phyloP scores from a whole-genome alignment of 805 yeast species.

The Kodamaea hsintzibuensis region DNA sequence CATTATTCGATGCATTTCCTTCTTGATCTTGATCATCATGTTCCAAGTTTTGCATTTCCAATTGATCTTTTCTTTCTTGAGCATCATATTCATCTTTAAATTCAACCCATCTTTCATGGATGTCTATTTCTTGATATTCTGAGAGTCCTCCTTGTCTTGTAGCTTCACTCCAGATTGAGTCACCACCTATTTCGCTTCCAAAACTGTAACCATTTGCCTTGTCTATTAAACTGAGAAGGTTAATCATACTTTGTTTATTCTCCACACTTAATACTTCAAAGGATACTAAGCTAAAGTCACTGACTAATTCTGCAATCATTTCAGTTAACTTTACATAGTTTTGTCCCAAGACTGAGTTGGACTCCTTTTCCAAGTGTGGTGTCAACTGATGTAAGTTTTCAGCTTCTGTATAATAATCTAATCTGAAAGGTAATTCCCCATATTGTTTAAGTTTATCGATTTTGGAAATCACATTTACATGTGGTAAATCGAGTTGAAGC shows the following conservation, averaged over 20 bases:
- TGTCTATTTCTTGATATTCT: conserved; percentile 56
- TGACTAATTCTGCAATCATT: conserved; percentile 77
- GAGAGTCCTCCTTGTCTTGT: conserved; percentile 70
- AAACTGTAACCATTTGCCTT: conserved; percentile 92
- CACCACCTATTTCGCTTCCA: conserved; percentile 98
- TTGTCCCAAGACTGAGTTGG: conserved; percentile 61
- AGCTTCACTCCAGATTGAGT: conserved; percentile 96
- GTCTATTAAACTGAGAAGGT: conserved; percentile 73
- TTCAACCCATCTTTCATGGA: conserved; percentile 96
- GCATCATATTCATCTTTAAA: conserved; percentile 76
- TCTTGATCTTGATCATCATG: conserved; percentile 30
- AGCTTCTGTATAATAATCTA: conserved; percentile 89
- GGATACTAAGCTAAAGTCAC: conserved; percentile 83
- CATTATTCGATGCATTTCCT: conserved; percentile 21
- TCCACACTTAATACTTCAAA: conserved; percentile 90
- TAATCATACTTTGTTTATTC: conserved; percentile 89
- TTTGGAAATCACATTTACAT: conserved; percentile 87
- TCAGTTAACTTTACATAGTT: conserved; percentile 69
- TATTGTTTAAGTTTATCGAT: conserved; percentile 78
- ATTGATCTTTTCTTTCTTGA: conserved; percentile 42
- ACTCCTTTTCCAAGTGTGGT: conserved; percentile 72
- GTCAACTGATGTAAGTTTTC: conserved; percentile 73
- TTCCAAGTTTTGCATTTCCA: conserved; percentile 23
- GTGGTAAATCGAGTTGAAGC: conserved; percentile 92
- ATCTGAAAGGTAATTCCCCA: conserved; percentile 77